Conservation (phyloP, 306 rosid genomes). For the Elaeagnus macrophylla region DNA sequence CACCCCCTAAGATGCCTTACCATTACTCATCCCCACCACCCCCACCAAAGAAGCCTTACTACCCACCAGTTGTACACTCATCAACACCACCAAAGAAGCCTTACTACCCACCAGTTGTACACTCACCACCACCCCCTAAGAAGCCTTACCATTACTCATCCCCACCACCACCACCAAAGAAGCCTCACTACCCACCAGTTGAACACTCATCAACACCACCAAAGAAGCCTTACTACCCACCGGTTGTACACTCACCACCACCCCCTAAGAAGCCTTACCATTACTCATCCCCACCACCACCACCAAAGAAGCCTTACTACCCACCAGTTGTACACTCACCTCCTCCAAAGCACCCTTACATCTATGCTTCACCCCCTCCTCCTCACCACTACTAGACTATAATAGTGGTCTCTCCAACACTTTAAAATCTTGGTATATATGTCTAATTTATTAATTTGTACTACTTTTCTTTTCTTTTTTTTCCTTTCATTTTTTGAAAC, state of each 20-base stretch:
- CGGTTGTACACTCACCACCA: slow-evolving; percentile 13
- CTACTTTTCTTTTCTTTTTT: too few species aligned
- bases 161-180: slow-evolving; percentile 25
- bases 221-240: slow-evolving; percentile 5
- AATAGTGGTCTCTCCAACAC: not conserved
- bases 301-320: slow-evolving; percentile 12
- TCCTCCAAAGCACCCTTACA: not conserved
- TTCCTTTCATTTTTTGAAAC: too few species aligned
- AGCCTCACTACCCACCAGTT: not conserved
- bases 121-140: slow-evolving; percentile 11
- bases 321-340: not conserved
- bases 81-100: slow-evolving; percentile 11
- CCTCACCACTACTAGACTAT: slow-evolving; percentile 52
- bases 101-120: not conserved
- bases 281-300: slow-evolving; percentile 12
- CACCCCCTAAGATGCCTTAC: slow-evolving; percentile 25
- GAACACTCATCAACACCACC: slow-evolving; percentile 12
- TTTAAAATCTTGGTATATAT: slow-evolving; percentile 26
- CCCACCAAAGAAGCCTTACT: slow-evolving; percentile 7
- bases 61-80: slow-evolving; percentile 17
- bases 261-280: slow-evolving; percentile 1
- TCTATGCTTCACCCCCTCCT: slow-evolving; percentile 73
- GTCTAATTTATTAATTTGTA: slow-evolving; percentile 16
- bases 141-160: slow-evolving; percentile 23
- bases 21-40: slow-evolving; percentile 12